Conservation (phyloP, 192 early-diverging fungal genomes). For the Rhizoclosmatium sp. region DNA sequence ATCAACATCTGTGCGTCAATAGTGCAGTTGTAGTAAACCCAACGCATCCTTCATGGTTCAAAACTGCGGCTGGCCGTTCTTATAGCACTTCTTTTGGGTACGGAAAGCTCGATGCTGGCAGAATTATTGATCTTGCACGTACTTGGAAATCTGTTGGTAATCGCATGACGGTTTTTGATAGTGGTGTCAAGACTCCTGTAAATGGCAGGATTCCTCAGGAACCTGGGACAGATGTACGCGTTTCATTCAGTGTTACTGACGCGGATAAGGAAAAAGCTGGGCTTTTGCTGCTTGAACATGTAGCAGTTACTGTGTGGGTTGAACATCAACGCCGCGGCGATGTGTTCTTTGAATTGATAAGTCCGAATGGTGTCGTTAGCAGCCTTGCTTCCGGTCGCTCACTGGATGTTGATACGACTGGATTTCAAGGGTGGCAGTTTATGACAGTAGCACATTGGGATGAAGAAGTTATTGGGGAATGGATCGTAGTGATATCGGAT, state of each 20-base stretch:
- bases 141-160: slow-evolving; percentile 65
- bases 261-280: neutral
- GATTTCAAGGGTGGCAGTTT: slow-evolving; percentile 91
- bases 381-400: slow-evolving; percentile 70
- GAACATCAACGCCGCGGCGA: slow-evolving; percentile 87
- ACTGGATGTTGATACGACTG: slow-evolving; percentile 70
- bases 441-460: slow-evolving; percentile 98
- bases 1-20: slow-evolving; percentile 85
- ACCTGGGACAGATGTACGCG: neutral
- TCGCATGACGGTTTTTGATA: slow-evolving; percentile 64
- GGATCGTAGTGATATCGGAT: slow-evolving; percentile 63
- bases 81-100: slow-evolving; percentile 95
- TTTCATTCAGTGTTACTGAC: neutral
- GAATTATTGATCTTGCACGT: slow-evolving; percentile 80
- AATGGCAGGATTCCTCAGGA: slow-evolving; percentile 57
- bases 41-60: slow-evolving; percentile 77
- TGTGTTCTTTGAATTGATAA: slow-evolving; percentile 79
- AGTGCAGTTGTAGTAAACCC: slow-evolving; percentile 77
- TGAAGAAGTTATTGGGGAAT: slow-evolving; percentile 86
- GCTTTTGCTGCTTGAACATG: slow-evolving; percentile 78
- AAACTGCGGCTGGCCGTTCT: slow-evolving; percentile 69
- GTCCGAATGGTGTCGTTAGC: slow-evolving; percentile 73
- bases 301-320: slow-evolving; percentile 86
- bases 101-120: slow-evolving; percentile 86
- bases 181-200: neutral